Conservation (phyloP, 768 basidiomycete species). For the Tylopilus cervinicoccineus region DNA sequence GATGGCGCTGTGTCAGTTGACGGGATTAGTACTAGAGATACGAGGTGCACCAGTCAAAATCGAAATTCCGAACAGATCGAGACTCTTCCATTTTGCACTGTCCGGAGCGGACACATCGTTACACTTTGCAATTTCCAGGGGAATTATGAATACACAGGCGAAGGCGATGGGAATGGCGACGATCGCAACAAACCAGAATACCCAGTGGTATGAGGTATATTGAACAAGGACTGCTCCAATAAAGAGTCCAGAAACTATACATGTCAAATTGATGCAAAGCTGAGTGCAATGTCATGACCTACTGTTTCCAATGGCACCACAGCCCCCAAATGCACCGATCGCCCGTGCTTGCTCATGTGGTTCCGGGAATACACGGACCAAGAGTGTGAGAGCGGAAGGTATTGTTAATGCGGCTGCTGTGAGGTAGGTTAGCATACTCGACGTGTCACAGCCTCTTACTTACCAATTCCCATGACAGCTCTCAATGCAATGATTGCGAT, state of each 20-base stretch:
- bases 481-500: conserved; percentile 48
- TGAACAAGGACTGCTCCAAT: conserved; percentile 43
- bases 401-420: conserved; percentile 48
- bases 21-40: not conserved
- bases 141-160: conserved; percentile 33
- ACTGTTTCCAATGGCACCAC: conserved; percentile 46
- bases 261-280: not conserved
- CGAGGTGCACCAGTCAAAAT: conserved; percentile 32
- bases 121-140: conserved; percentile 16
- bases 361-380: conserved; percentile 48
- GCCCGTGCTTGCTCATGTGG: conserved; percentile 44
- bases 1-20: not conserved
- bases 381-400: conserved; percentile 47
- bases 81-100: conserved; percentile 24
- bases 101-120: not conserved
- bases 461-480: conserved; percentile 49
- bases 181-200: conserved; percentile 47
- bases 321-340: conserved; percentile 43
- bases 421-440: conserved; percentile 1
- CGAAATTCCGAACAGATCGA: conserved; percentile 39
- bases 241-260: conserved; percentile 38
- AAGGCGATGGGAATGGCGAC: conserved; percentile 33
- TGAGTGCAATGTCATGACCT: not conserved
- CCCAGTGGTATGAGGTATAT: conserved; percentile 44
- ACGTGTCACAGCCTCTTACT: not conserved